These are phyloP conservation scores for Clathrus columnatus DNA, from an alignment of 768 basidiomycete species.

Conservation along the genomic window DNA sequence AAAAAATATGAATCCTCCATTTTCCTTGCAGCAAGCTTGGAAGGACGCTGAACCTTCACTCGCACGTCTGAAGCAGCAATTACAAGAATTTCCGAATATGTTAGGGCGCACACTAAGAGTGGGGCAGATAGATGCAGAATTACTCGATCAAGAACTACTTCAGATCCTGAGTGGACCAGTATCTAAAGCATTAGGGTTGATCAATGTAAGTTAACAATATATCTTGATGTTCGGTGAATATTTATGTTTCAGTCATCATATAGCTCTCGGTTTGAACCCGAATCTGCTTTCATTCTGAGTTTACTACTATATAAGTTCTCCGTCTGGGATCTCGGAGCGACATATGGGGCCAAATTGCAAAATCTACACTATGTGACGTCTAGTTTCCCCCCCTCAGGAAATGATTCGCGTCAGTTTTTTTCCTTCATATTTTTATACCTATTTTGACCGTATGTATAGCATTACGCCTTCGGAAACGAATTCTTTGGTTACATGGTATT, in stretches of 20 bases:
- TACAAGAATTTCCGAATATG: constrained; percentile 26
- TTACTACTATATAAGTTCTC: constrained; percentile 73
- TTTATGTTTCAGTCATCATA: constrained; percentile 39
- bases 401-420: constrained; percentile 20
- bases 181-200: constrained; percentile 53
- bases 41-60: constrained; percentile 48
- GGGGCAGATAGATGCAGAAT: constrained; percentile 83
- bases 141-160: constrained; percentile 83
- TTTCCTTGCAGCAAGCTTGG: constrained; percentile 58
- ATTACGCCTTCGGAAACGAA: constrained; percentile 54
- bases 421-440: constrained; percentile 16
- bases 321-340: constrained; percentile 70
- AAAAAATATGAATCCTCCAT: constrained; percentile 15
- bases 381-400: constrained; percentile 24
- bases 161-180: constrained; percentile 78
- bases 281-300: constrained; percentile 61
- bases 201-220: constrained; percentile 44
- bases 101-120: constrained; percentile 60
- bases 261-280: constrained; percentile 60
- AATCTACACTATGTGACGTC: constrained; percentile 50
- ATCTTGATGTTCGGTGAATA: constrained; percentile 5
- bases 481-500: constrained; percentile 56
- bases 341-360: constrained; percentile 78
- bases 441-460: constrained; percentile 29
- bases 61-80: constrained; percentile 34